phyloP scores from a whole-genome alignment of 768 basidiomycete genomes.

The Podaxis carcinomalis region DNA sequence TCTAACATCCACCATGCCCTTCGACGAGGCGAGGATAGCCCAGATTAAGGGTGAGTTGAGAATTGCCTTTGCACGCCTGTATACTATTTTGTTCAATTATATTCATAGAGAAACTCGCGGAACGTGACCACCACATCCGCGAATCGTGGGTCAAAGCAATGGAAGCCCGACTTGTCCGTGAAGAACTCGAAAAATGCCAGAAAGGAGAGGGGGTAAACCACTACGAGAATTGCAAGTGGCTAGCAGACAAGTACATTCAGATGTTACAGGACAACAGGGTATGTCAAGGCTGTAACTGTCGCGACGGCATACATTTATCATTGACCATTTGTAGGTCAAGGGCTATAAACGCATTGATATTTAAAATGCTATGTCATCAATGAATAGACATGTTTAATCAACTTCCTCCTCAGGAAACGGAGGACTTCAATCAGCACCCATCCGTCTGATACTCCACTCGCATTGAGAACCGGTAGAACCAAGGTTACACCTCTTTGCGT shows the following conservation, averaged over 20 bases:
- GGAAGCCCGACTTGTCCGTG: slow-evolving; percentile 86
- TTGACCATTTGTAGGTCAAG: slow-evolving; percentile 50
- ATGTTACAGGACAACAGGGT: slow-evolving; percentile 84
- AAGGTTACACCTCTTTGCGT: too few species aligned
- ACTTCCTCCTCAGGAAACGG: not conserved
- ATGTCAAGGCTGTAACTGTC: slow-evolving; percentile 24
- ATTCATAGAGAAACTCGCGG: slow-evolving; percentile 52
- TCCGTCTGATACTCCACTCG: not conserved
- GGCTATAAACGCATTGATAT: slow-evolving; percentile 79
- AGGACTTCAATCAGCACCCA: not conserved
- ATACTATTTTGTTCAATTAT: too few species aligned
- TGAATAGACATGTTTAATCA: not conserved
- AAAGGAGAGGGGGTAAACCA: slow-evolving; percentile 88
- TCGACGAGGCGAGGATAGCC: slow-evolving; percentile 31
- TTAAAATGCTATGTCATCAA: slow-evolving; percentile 12
- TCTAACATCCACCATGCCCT: slow-evolving; percentile 31
- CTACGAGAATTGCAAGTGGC: slow-evolving; percentile 82
- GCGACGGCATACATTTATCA: not conserved
- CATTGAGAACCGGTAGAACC: not conserved
- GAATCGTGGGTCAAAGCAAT: slow-evolving; percentile 95
- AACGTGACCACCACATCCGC: slow-evolving; percentile 72
- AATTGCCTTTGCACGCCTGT: too few species aligned
- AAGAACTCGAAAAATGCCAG: slow-evolving; percentile 88
- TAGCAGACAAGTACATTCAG: slow-evolving; percentile 74
- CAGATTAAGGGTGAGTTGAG: slow-evolving; percentile 47